A percentile compares a stretch with the other conserved stretches of the same genome.
Evolutionary conservation across 2,329 filamentous ascomycete genomes (phyloP).

Genomic region (Parastagonospora nodorum): DNA sequence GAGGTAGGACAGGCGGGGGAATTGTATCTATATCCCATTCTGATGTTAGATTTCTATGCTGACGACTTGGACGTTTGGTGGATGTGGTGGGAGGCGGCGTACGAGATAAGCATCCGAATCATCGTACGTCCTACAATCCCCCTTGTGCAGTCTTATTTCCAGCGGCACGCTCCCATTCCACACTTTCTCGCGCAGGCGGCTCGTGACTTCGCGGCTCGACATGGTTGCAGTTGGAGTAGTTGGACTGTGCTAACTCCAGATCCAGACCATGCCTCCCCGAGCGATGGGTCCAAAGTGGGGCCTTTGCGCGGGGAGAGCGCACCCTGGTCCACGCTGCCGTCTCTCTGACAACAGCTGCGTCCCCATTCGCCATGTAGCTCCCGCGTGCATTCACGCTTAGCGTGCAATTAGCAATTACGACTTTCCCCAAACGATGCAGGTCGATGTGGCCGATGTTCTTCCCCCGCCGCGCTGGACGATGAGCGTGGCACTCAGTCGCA

Average conservation of each 20-base stretch:
- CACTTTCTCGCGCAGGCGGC: conserved; percentile 54
- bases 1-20: conserved; percentile 70
- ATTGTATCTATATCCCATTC: conserved; percentile 55
- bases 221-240: conserved; percentile 21
- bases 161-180: conserved; percentile 66
- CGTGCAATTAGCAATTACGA: neutral
- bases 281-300: neutral
- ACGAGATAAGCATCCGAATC: conserved; percentile 66
- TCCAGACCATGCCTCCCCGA: conserved; percentile 1
- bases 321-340: conserved; percentile 8
- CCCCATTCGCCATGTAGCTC: conserved; percentile 10
- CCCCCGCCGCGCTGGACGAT: conserved; percentile 30
- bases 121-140: conserved; percentile 65
- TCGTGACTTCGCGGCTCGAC: conserved; percentile 41
- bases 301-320: neutral
- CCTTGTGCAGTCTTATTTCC: conserved; percentile 62
- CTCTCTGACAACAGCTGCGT: conserved; percentile 26
- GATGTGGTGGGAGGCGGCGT: conserved; percentile 18
- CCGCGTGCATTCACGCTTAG: conserved; percentile 2
- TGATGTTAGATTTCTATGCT: neutral
- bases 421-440: neutral
- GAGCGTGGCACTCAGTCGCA: conserved; percentile 36
- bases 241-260: conserved; percentile 5
- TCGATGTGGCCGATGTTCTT: conserved; percentile 24
- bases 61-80: neutral